Evolutionary conservation across 2,329 filamentous ascomycete genomes (phyloP).

Genomic region (Claviceps lovelessii): DNA sequence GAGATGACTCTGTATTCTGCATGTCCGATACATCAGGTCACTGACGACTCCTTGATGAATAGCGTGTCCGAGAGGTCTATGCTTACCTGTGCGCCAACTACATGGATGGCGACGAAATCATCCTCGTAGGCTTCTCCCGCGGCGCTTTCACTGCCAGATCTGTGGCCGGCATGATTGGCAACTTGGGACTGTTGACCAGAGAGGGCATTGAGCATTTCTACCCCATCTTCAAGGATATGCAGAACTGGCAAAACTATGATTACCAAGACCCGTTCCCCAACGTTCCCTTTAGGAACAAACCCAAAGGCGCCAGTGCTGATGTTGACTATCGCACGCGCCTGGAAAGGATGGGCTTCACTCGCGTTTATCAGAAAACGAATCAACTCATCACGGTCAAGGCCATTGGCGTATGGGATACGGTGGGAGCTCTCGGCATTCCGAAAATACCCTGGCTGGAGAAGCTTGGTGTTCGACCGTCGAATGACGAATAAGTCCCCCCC

Average conservation of each 20-base stretch:
- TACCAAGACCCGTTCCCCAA: slow-evolving; percentile 34
- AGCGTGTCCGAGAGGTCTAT: slow-evolving; percentile 47
- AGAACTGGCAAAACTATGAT: slow-evolving; percentile 32
- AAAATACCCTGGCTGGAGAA: slow-evolving; percentile 30
- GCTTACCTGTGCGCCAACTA: slow-evolving; percentile 49
- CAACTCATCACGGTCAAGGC: slow-evolving; percentile 30
- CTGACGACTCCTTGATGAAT: not conserved
- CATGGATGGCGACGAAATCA: slow-evolving; percentile 40
- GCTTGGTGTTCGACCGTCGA: slow-evolving; percentile 29
- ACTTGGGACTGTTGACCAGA: slow-evolving; percentile 37
- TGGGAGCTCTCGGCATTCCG: slow-evolving; percentile 31
- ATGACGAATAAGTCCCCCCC: slow-evolving; percentile 29
- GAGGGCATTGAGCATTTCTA: slow-evolving; percentile 40
- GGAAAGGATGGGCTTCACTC: slow-evolving; percentile 28
- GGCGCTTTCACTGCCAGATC: slow-evolving; percentile 45
- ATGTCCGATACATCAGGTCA: not conserved
- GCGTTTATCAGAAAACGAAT: slow-evolving; percentile 25
- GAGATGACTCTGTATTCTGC: not conserved
- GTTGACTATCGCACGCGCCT: slow-evolving; percentile 30
- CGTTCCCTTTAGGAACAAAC: slow-evolving; percentile 33
- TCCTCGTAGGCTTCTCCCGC: slow-evolving; percentile 42
- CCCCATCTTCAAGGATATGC: slow-evolving; percentile 42
- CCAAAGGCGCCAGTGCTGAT: slow-evolving; percentile 28
- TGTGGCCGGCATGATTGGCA: slow-evolving; percentile 37
- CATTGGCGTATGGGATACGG: slow-evolving; percentile 34